Evolutionary conservation across 768 basidiomycete species (phyloP).

Genomic region (Rhodotorula kratochvilovae): DNA sequence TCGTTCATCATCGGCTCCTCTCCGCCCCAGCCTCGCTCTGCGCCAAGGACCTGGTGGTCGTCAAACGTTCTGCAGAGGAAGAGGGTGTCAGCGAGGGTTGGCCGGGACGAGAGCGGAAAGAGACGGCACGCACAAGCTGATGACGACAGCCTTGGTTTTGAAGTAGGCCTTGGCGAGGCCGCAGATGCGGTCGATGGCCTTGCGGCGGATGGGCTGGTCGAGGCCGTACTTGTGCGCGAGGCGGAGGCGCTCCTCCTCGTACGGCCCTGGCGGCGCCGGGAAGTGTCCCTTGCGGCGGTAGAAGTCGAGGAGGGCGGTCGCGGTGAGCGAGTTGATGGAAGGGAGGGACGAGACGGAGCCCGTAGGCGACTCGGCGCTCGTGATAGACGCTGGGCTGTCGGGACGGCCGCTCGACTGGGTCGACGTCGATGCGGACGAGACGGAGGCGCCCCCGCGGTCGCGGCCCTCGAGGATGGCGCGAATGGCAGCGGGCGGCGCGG

Average conservation of each 20-base stretch:
- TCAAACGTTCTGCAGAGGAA: conserved; percentile 13
- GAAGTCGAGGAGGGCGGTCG: conserved; percentile 13
- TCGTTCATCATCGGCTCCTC: conserved; percentile 12
- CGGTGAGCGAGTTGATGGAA: conserved; percentile 11
- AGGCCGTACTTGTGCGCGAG: conserved; percentile 33
- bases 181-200: conserved; percentile 30
- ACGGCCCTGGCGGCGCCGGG: conserved; percentile 20
- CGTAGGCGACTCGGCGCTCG: no score
- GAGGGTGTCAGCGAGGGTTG: no score
- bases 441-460: no score
- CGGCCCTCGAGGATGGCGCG: conserved; percentile 12
- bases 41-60: conserved; percentile 30
- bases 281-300: conserved; percentile 17
- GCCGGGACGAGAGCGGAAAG: no score
- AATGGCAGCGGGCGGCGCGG: conserved; percentile 9
- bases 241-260: conserved; percentile 22
- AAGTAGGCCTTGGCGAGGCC: conserved; percentile 23
- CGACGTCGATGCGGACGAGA: background rate
- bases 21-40: conserved; percentile 24
- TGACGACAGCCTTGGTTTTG: conserved; percentile 22
- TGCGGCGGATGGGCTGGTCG: conserved; percentile 13
- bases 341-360: conserved; percentile 4
- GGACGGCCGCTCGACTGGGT: background rate
- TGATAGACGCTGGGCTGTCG: no score
- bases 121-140: conserved; percentile 24